phyloP scores from a whole-genome alignment of 2,329 filamentous ascomycete species.

The Calonectria pauciramosa region DNA sequence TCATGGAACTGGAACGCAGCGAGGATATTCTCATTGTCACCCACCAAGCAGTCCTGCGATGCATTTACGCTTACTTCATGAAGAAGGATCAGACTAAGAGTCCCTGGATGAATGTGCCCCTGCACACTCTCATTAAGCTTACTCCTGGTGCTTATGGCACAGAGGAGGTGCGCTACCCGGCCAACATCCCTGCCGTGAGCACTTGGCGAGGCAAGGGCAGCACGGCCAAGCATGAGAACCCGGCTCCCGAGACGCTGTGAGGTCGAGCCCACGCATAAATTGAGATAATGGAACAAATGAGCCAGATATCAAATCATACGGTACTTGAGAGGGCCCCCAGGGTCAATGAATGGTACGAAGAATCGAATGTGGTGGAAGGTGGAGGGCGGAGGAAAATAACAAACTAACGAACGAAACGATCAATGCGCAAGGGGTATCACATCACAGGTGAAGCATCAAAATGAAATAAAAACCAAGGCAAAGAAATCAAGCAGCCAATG shows the following conservation, averaged over 20 bases:
- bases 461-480: constrained; percentile 7
- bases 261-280: background rate
- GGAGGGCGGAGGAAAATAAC: constrained; percentile 7
- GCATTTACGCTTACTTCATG: constrained; percentile 99
- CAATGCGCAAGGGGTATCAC: constrained; percentile 9
- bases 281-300: background rate
- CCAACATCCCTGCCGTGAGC: constrained; percentile 94
- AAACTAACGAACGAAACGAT: constrained; percentile 23
- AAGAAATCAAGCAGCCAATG: background rate
- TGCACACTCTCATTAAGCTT: constrained; percentile 96
- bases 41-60: constrained; percentile 95
- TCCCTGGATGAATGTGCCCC: constrained; percentile 98
- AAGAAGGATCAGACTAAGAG: constrained; percentile 93
- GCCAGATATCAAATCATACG: background rate
- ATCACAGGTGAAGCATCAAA: constrained; percentile 18
- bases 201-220: constrained; percentile 97
- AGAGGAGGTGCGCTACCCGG: constrained; percentile 87
- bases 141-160: constrained; percentile 96
- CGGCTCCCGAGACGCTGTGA: constrained; percentile 55
- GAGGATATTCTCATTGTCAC: constrained; percentile 99
- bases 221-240: constrained; percentile 87
- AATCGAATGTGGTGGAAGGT: background rate
- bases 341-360: background rate
- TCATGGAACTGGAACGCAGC: constrained; percentile 97
- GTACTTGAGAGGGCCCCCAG: background rate